Percentiles rank a stretch among this genome's conserved stretches.
These are phyloP conservation scores for Castanopsis chinensis DNA, from an alignment of 306 rosid species.

Conservation along the genomic window DNA sequence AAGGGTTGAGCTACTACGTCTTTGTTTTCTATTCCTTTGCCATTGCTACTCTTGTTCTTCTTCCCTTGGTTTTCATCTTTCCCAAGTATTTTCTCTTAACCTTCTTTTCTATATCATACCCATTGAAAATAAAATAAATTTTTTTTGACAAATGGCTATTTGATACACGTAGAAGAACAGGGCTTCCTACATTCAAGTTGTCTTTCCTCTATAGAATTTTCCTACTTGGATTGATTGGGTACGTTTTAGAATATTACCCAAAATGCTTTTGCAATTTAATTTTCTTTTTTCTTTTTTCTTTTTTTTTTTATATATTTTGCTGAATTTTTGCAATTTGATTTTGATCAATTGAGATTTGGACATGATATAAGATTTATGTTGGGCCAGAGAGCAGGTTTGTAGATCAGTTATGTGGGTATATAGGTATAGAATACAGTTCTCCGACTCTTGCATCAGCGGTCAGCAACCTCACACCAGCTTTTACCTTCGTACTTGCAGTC, in stretches of 20 bases:
- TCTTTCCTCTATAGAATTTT: slow-evolving; percentile 35
- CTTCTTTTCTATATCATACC: no score
- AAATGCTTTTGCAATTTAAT: background rate
- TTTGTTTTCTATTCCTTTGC: slow-evolving; percentile 47
- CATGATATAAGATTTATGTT: background rate
- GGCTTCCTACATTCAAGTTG: slow-evolving; percentile 40
- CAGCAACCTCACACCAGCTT: slow-evolving; percentile 49
- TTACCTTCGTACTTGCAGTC: slow-evolving; percentile 49
- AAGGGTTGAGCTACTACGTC: slow-evolving; percentile 52
- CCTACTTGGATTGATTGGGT: slow-evolving; percentile 53
- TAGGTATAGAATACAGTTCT: slow-evolving; percentile 48
- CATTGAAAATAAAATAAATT: background rate
- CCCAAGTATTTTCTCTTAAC: slow-evolving; percentile 26
- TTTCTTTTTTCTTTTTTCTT: no score
- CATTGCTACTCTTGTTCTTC: slow-evolving; percentile 40
- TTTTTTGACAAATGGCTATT: background rate
- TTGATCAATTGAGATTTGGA: background rate
- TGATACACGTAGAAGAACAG: slow-evolving; percentile 27
- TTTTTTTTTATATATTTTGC: no score
- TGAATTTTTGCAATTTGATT: background rate
- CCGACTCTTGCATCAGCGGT: slow-evolving; percentile 47
- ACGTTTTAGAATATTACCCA: slow-evolving; percentile 23
- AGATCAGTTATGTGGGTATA: slow-evolving; percentile 31
- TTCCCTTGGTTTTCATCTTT: slow-evolving; percentile 47
- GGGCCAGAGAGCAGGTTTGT: slow-evolving; percentile 25